Base-by-base conservation (phyloP, 2,329 filamentous ascomycete species). In the Penicillium sp. region DNA sequence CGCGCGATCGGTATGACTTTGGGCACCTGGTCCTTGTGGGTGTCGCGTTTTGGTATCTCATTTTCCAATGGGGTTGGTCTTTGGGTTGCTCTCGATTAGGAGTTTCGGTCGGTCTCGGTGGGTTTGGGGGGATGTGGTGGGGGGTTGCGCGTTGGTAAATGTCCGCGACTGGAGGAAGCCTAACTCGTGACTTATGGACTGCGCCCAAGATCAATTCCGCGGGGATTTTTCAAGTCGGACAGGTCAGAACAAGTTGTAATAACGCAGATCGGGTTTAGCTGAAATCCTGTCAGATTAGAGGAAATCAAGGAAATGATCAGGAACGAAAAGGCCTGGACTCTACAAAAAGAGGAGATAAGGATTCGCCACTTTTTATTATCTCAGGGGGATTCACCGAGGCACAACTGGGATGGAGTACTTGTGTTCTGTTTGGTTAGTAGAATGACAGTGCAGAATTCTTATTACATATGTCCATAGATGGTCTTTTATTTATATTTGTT, bases 1-100 rank as follows among this genome's bases (percentile, higher is more conserved):
- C 50, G 41, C 48, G 24, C 27, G 50, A 58, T 50, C 18, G 18
- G 29, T 40, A 18, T 54, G 46, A 39, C 39, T 54, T 53, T 60
- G 56, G 54, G 59, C 60, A 61, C 62, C 65, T 63, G 56, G 59
- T 60, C 57, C 59, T 67, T 63, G 61, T 63, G 52, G 56, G 67
- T 58, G 59, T 57, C 50, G 61, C 54, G 36, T 51, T 50, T 71
- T 57, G 56, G 57, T 62, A 54, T 69, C 53, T 66, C 71, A 73
- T 73, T 67, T 67, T 73, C 61, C 62, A 65, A 61, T 63, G 51
- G 52, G 58, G 50, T 55, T 55, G n/a, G 44, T 48, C 42, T 50
- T 29, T 44, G 50, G 41, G 36, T 34, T 29, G 45, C 49, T 46
- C 50, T 46, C 34, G 44, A 14, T 43, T 45, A 18, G 50, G 45